phyloP scores from a whole-genome alignment of 1,139 yeast genomes.

The Blastobotrys elegans region DNA sequence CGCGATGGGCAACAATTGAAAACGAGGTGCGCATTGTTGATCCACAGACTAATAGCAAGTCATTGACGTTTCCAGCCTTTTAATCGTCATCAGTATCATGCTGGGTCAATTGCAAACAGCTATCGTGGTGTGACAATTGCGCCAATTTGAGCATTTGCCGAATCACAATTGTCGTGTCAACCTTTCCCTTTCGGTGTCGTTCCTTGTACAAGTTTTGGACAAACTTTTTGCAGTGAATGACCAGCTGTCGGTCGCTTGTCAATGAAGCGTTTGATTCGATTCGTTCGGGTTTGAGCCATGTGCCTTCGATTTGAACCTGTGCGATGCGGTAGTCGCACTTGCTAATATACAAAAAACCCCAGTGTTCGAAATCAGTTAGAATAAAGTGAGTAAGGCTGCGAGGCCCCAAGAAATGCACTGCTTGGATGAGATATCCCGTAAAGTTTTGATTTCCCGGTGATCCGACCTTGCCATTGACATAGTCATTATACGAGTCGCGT shows the following conservation, averaged over 20 bases:
- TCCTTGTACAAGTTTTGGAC: slow-evolving; percentile 5
- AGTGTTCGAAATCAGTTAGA: slow-evolving; percentile 12
- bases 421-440: slow-evolving; percentile 9
- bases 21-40: background rate
- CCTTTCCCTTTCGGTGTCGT: background rate
- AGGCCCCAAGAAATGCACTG: slow-evolving; percentile 2
- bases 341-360: slow-evolving; percentile 9
- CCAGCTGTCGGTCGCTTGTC: slow-evolving; percentile 1
- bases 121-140: background rate
- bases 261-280: background rate
- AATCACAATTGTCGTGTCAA: background rate
- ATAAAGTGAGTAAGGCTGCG: slow-evolving; percentile 9
- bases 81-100: background rate
- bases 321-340: background rate
- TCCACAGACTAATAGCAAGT: background rate
- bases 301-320: slow-evolving; percentile 1
- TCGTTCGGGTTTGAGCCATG: slow-evolving; percentile 3
- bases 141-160: background rate
- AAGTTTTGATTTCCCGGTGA: slow-evolving; percentile 12
- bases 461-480: slow-evolving; percentile 1
- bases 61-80: background rate
- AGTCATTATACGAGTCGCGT: slow-evolving; percentile 10
- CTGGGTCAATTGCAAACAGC: background rate
- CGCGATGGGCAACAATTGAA: slow-evolving; percentile 6
- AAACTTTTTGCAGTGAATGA: slow-evolving; percentile 1